Evolutionary conservation across 768 basidiomycete species (phyloP).

Genomic region (Inosperma sp.): DNA sequence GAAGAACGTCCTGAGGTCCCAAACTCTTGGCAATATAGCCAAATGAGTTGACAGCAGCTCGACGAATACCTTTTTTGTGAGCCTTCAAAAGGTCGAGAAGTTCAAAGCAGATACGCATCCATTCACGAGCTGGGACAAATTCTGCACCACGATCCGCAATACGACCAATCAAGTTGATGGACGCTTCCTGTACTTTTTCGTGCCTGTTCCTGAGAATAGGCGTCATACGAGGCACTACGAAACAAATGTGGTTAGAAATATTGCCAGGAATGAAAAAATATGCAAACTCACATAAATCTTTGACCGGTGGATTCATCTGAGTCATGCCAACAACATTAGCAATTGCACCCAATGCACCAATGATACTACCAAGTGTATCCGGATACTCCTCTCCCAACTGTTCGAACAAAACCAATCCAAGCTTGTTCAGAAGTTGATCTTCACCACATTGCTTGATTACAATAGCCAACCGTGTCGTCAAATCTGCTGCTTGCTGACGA

Average conservation of each 20-base stretch:
- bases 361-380: constrained; percentile 98
- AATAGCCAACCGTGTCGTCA: constrained; percentile 91
- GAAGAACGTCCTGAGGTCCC: constrained; percentile 97
- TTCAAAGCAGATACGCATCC: constrained; percentile 99
- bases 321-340: constrained; percentile 99
- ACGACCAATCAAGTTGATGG: constrained; percentile 98
- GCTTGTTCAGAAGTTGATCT: constrained; percentile 90
- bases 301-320: constrained; percentile 99
- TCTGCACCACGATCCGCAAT: constrained; percentile 99
- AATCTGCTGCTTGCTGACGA: constrained; percentile 97
- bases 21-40: constrained; percentile 99
- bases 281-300: constrained; percentile 91
- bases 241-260: constrained; percentile 4
- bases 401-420: constrained; percentile 95
- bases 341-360: constrained; percentile 97
- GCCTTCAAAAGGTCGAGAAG: constrained; percentile 94
- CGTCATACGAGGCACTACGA: constrained; percentile 94
- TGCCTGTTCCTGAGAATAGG: constrained; percentile 99
- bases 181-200: constrained; percentile 99
- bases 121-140: constrained; percentile 96
- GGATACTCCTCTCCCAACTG: constrained; percentile 99
- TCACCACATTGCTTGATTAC: constrained; percentile 99
- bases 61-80: constrained; percentile 98
- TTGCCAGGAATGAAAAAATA: neutral
- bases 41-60: constrained; percentile 98